A percentile compares a stretch with the other conserved stretches of the same genome.
Evolutionary conservation across 192 early-diverging fungal genomes (phyloP).

Genomic region (Gigaspora rosea): DNA sequence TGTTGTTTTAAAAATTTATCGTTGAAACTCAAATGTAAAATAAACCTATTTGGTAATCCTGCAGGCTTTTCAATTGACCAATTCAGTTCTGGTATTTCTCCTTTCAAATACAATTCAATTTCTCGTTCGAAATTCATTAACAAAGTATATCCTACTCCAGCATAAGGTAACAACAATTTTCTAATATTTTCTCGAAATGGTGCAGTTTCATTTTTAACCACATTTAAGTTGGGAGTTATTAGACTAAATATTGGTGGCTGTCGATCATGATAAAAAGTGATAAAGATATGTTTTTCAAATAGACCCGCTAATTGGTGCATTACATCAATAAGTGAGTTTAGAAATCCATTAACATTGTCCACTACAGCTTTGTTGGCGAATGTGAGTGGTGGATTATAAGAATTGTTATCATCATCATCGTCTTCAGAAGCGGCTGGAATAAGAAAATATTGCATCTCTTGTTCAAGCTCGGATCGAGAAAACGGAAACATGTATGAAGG

Average conservation of each 20-base stretch:
- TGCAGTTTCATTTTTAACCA: conserved; percentile 2
- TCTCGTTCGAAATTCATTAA: conserved; percentile 20
- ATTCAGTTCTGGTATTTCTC: conserved; percentile 3
- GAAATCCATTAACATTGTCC: conserved; percentile 24
- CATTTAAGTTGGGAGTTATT: not conserved
- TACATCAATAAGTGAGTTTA: not conserved
- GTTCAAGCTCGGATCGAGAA: conserved; percentile 1
- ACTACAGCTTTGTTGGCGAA: conserved; percentile 18
- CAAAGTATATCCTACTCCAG: conserved; percentile 14
- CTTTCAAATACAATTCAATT: not conserved
- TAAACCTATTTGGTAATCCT: conserved; percentile 15
- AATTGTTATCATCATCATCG: not conserved
- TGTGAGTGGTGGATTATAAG: not conserved
- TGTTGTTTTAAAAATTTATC: conserved; percentile 28
- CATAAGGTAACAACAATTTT: conserved; percentile 9
- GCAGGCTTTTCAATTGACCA: conserved; percentile 9
- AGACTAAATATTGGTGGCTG: conserved; percentile 4
- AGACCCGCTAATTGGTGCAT: not conserved
- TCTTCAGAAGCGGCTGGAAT: not conserved
- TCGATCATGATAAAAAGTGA: conserved; percentile 22
- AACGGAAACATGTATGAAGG: not conserved
- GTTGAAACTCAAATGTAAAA: conserved; percentile 18
- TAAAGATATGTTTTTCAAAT: conserved; percentile 12
- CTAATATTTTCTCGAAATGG: conserved; percentile 10
- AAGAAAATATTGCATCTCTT: conserved; percentile 19